Evolutionary conservation across 805 yeast genomes (phyloP), one percentile per base, ranked within the genome.

Genomic region (Ogataea haglerorum): DNA sequence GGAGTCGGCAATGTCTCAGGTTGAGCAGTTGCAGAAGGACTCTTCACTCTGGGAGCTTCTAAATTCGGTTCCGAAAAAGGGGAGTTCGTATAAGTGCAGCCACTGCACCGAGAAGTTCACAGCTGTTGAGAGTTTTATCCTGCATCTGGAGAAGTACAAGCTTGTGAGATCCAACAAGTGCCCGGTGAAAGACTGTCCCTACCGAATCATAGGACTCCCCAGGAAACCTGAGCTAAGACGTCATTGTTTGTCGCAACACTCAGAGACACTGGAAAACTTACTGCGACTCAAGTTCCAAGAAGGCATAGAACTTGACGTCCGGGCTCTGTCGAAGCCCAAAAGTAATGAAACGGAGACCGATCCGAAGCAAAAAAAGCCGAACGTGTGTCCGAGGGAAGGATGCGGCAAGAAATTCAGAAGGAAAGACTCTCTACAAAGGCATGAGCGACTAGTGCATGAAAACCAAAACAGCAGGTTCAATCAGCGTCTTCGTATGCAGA

Each of bases 391-490:
- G 5, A 41, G 40, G 31, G 51, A 44, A 15, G 52, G 57, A 18
- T 79, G 85, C 49, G 69, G 66, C 8, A 75, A 72, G 46, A 52
- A 50, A 6, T 78, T 78, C 51, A 69, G 70, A 45, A 60, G 84
- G 36, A 69, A 68, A 38, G 84, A 79, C 53, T 72, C 82, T 1
- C 64, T 71, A 41, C 68, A 64, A 30, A 65, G 84, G 47, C 85
- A 79, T 50, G 64, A 64, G 21, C 67, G 68, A 36, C 61, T 77
- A 43, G 80, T 75, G 10, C 82, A 78, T 52, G 68, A 67, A 39
- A 70, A 69, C 53, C 53, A 49, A 19, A 47, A 56, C 26, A 67
- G 75, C 22, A 54, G 75, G 30, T 64, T 67, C 49, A 68, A 70
- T 46, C 60, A 54, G 42, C 61, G 63, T 37, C 40, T 60, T 27